Evolutionary conservation across 2,329 filamentous ascomycete genomes (phyloP).

Genomic region (Sarocladiaceae sp.): DNA sequence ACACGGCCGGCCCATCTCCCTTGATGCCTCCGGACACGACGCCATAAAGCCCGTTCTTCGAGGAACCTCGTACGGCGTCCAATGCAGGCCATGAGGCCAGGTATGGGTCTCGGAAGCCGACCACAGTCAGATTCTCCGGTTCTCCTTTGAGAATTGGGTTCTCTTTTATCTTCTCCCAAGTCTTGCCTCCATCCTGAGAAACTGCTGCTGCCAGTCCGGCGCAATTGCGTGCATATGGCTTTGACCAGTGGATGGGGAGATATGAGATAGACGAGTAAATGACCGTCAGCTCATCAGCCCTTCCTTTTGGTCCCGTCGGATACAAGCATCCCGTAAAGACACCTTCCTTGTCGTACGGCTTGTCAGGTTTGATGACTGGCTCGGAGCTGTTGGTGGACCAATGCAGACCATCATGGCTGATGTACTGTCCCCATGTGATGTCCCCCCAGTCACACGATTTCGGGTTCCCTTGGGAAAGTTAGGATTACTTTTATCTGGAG

Average conservation of each 20-base stretch:
- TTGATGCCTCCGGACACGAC: conserved; percentile 41
- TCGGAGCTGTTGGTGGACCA: conserved; percentile 28
- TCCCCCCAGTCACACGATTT: conserved; percentile 30
- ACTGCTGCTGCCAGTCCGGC: conserved; percentile 34
- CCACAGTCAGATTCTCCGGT: conserved; percentile 21
- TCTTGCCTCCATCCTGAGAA: conserved; percentile 28
- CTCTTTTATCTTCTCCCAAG: conserved; percentile 23
- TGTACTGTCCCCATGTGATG: conserved; percentile 42
- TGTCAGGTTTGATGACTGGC: conserved; percentile 27
- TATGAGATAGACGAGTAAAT: conserved; percentile 28
- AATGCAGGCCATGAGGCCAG: conserved; percentile 22
- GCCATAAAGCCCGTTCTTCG: conserved; percentile 33
- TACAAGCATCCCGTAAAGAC: conserved; percentile 46
- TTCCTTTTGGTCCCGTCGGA: conserved; percentile 39
- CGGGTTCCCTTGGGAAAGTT: conserved; percentile 24
- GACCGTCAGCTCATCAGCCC: conserved; percentile 24
- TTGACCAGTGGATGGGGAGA: conserved; percentile 29
- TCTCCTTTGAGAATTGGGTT: conserved; percentile 25
- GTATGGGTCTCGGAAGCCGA: conserved; percentile 29
- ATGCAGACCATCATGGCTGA: conserved; percentile 30
- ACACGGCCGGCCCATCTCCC: conserved; percentile 34
- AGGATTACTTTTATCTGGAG: conserved; percentile 21
- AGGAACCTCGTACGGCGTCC: conserved; percentile 16
- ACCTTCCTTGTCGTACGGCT: conserved; percentile 45
- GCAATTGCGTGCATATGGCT: conserved; percentile 33